Evolutionary conservation across 2,329 filamentous ascomycete genomes (phyloP), one percentile per base, ranked within the genome.

Genomic region (Thelonectria discophora): DNA sequence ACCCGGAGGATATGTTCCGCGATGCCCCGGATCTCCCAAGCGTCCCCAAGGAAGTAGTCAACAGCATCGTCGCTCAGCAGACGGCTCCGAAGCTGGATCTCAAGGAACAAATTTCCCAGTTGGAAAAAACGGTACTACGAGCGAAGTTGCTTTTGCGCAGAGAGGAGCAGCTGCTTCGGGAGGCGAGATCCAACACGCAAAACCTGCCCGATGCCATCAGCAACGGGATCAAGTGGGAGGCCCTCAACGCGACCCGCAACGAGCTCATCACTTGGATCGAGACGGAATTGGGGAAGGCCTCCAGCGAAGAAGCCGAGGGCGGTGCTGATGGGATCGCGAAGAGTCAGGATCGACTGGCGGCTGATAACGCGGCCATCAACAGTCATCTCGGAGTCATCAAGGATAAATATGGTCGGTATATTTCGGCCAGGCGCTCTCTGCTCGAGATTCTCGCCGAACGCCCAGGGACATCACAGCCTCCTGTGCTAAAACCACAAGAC

Each of bases 241-340:
- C 88, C 13, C 75, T 90, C 10, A 81, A 80, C 43, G 77, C 77
- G 8, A 85, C 87, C 11, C 81, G 88, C 15, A 82, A 84, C 53
- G 84, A 86, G 63, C 79, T 90, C 52, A 89, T 90, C 60, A 79
- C 76, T 58, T 90, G 88, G 88, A 88, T 90, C 58, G 88, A 90
- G 72, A 78, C 76, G 5, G 88, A 90, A 71, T 75, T 90, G 20
- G 77, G 80, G 53, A 85, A 84, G 56, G 85, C 86, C 2, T 79
- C 81, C 0, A 78, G 76, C 3, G 76, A 67, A 20, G 72, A 74
- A 1, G 75, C 73, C 0, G 71, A 66, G 1, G 72, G 72, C 6
- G 70, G 71, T 0, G 49, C 46, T 10, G 63, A 69, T 5, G 71
- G 72, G 6, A 65, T 65, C 20, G 55, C 66, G 4, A 70, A 72